Conservation (phyloP, 371 early-diverging fungal species). For the Thermomucor indicae-seudaticae region DNA sequence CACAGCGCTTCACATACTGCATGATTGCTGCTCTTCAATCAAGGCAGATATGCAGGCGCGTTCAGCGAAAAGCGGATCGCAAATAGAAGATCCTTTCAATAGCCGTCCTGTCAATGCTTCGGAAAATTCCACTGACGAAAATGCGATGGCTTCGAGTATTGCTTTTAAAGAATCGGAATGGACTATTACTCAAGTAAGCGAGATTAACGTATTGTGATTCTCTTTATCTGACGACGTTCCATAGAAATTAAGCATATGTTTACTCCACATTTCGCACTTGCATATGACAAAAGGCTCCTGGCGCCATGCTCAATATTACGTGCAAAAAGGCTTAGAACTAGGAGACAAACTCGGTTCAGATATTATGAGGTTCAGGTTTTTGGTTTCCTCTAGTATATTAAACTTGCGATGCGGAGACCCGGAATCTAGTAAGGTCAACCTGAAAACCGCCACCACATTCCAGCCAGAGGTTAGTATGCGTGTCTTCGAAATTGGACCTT, state of each 20-base stretch:
- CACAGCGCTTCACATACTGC: conserved; percentile 5
- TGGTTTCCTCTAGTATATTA: conserved; percentile 51
- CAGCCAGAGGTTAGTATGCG: conserved; percentile 14
- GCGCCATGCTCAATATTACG: conserved; percentile 66
- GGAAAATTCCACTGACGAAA: neutral
- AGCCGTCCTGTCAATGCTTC: neutral
- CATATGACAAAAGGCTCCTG: conserved; percentile 63
- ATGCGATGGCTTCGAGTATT: conserved; percentile 1
- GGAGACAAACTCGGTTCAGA: conserved; percentile 49
- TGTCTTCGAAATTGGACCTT: neutral
- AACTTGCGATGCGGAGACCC: conserved; percentile 44
- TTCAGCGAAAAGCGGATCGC: neutral
- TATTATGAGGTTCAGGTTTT: conserved; percentile 35
- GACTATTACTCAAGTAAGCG: conserved; percentile 28
- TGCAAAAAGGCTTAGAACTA: conserved; percentile 52
- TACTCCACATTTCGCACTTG: conserved; percentile 48
- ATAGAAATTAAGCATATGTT: conserved; percentile 42
- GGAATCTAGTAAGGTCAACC: conserved; percentile 29
- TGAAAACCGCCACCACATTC: conserved; percentile 19
- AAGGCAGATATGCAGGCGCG: neutral
- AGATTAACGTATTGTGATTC: neutral
- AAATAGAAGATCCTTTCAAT: conserved; percentile 7
- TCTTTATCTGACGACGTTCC: neutral
- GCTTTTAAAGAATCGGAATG: conserved; percentile 38
- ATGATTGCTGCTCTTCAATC: neutral